These are phyloP conservation scores for Paulownia fortunei DNA, from an alignment of 257 asterid species.

Conservation along the genomic window DNA sequence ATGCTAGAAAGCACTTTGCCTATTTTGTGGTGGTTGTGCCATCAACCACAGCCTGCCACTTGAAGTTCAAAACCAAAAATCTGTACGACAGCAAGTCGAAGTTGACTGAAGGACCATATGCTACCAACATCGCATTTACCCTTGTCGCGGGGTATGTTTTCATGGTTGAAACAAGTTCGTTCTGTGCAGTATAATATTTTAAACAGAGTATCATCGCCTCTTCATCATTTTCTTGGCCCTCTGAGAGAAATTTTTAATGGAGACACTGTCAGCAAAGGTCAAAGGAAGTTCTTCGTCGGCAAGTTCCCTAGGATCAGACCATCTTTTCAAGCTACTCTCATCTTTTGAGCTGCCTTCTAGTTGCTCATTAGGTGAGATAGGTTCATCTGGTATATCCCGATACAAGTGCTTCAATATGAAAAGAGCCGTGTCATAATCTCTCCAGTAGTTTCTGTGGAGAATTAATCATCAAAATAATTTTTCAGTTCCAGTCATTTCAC, in stretches of 20 bases:
- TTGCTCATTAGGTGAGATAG: conserved; percentile 39
- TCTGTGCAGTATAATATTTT: not conserved
- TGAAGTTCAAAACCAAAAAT: not conserved
- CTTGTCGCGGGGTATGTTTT: not conserved
- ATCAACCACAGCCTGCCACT: not conserved
- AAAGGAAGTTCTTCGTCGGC: conserved; percentile 79
- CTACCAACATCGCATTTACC: not conserved
- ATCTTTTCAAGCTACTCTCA: conserved; percentile 36
- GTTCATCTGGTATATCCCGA: conserved; percentile 72
- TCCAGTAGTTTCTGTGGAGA: conserved; percentile 86
- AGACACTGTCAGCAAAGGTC: conserved; percentile 74
- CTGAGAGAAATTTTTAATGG: conserved; percentile 59
- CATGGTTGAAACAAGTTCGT: not conserved
- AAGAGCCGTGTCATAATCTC: conserved; percentile 90
- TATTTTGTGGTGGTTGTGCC: not conserved
- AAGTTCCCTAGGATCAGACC: conserved; percentile 65
- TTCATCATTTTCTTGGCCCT: conserved; percentile 53
- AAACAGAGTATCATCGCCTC: conserved; percentile 18
- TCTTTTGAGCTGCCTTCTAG: conserved; percentile 47
- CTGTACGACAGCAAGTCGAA: not conserved
- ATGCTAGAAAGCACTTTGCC: not conserved
- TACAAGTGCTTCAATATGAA: conserved; percentile 91
- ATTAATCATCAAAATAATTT: not conserved
- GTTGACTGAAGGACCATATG: not conserved
- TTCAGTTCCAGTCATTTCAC: not conserved